phyloP scores from a whole-genome alignment of 1,139 yeast species.

The Magnusiomyces ingens region DNA sequence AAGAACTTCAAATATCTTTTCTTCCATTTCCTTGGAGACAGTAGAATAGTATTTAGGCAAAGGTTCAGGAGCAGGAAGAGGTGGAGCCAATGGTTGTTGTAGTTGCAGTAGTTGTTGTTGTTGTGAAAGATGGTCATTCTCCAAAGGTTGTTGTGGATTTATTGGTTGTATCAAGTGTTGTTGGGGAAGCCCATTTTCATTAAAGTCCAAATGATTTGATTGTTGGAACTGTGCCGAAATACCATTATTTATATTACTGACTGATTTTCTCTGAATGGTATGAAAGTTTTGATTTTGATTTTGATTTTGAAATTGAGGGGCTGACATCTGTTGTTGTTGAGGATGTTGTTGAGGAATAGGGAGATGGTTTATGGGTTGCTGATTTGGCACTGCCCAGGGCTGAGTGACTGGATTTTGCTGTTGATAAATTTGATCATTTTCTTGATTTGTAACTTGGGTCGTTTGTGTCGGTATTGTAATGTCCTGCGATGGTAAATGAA shows the following conservation, averaged over 20 bases:
- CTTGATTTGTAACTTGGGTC: neutral
- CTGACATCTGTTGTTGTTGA: slow-evolving; percentile 1
- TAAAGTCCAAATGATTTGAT: slow-evolving; percentile 4
- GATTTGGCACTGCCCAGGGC: slow-evolving; percentile 4
- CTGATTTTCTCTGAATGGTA: neutral
- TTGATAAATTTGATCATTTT: neutral
- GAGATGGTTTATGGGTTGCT: slow-evolving; percentile 6
- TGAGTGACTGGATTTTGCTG: slow-evolving; percentile 7
- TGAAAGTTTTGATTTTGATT: neutral
- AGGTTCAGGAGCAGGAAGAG: neutral
- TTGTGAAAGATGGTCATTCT: neutral
- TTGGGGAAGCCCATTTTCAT: slow-evolving; percentile 1
- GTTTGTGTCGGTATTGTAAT: no score
- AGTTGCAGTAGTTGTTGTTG: neutral
- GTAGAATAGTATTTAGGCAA: neutral
- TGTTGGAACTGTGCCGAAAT: slow-evolving; percentile 1
- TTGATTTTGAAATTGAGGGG: slow-evolving; percentile 1
- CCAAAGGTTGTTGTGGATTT: no score
- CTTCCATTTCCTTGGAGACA: neutral
- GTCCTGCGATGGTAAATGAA: no score
- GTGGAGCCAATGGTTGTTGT: slow-evolving; percentile 10
- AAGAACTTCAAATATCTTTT: slow-evolving; percentile 18
- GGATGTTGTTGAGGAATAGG: slow-evolving; percentile 7
- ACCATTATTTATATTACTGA: neutral
- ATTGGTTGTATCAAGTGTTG: neutral